Evolutionary conservation across 495 filamentous ascomycete species (phyloP).

Genomic region (Aspergillus wentii): DNA sequence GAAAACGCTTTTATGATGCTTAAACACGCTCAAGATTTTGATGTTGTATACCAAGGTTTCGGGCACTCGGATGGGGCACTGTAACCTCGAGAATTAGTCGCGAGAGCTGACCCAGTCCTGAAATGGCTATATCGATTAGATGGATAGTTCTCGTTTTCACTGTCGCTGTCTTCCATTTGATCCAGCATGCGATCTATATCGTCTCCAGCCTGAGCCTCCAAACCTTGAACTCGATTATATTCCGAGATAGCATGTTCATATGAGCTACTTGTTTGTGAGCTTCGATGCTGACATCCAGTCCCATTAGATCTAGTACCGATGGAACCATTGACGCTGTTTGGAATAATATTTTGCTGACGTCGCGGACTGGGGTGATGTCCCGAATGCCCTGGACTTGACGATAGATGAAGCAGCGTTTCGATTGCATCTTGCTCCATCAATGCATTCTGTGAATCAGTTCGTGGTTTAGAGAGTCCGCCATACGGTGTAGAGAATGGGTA

Average conservation of each 20-base stretch:
- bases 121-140: neutral
- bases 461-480: conserved; percentile 26
- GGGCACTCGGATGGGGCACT: neutral
- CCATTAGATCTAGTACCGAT: conserved; percentile 16
- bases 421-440: conserved; percentile 82
- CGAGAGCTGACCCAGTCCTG: neutral
- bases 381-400: conserved; percentile 78
- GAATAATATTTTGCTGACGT: conserved; percentile 17
- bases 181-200: conserved; percentile 50
- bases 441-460: conserved; percentile 60
- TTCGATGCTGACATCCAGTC: conserved; percentile 8
- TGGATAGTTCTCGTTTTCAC: conserved; percentile 28
- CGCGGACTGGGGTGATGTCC: conserved; percentile 40
- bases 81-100: neutral
- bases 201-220: conserved; percentile 38
- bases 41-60: too few species aligned
- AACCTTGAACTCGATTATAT: too few species aligned
- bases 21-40: too few species aligned
- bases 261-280: too few species aligned
- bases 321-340: conserved; percentile 28
- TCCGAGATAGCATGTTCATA: conserved; percentile 10
- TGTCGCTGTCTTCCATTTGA: conserved; percentile 44
- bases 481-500: conserved; percentile 18
- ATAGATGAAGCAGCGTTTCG: conserved; percentile 81
- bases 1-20: too few species aligned